Conservation (phyloP, 345 rosid species). For the Arabidopsis thaliana region TAIR10.1 NC_003071.7:15460001-15460500, state of each 20-base stretch:
- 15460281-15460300: slow-evolving; percentile 13
- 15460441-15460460: slow-evolving; percentile 81
- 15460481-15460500: slow-evolving; percentile 2
- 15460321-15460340: slow-evolving; percentile 54
- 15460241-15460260: slow-evolving; percentile 77
- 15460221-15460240: slow-evolving; percentile 96
- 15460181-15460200: slow-evolving; percentile 76
- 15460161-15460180: slow-evolving; percentile 80
- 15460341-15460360: slow-evolving; percentile 98
- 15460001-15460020: slow-evolving; percentile 26
- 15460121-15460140: slow-evolving; percentile 98
- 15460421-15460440: slow-evolving; percentile 99
- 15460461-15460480: not conserved
- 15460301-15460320: slow-evolving; percentile 23
- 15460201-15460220: slow-evolving; percentile 72
- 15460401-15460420: slow-evolving; percentile 88
- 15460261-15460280: slow-evolving; percentile 30
- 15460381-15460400: slow-evolving; percentile 95
- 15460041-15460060: slow-evolving; percentile 13
- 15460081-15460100: slow-evolving; percentile 21
- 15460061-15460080: slow-evolving; percentile 1
- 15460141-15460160: slow-evolving; percentile 98
- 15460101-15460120: slow-evolving; percentile 73
- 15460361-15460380: slow-evolving; percentile 95
- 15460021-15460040: slow-evolving; percentile 27